Base-by-base conservation (phyloP, 2,329 filamentous ascomycete species). In the Dactylellina cionopaga region DNA sequence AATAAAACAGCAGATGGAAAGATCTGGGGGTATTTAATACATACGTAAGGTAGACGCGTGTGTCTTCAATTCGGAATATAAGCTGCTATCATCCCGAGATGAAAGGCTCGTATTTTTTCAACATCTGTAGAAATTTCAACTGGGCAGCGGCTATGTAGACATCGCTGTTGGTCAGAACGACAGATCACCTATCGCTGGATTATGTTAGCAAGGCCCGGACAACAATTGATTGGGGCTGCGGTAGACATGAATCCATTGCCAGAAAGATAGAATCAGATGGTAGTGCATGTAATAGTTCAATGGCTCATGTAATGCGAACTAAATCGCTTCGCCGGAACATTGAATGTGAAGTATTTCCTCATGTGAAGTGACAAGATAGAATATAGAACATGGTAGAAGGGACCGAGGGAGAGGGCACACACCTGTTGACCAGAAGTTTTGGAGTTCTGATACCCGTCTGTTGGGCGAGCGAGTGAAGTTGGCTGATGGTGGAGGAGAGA, bases 241-340 rank as follows among this genome's bases (percentile, higher is more conserved):
- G 27, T 44, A 27, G 17, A 60, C 19, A 31, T 43, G 59, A 52
- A 54, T 41, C 41, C 52, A 52, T 70, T 22, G 24, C 7, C 35
- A 24, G 37, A 37, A 22, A 29, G 11, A 49, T 43, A 37, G 33
- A 41, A 68, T 74, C 69, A 74, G 69, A 74, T 74, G 69, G 69
- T 74, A 74, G 69, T 74, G 69, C 69, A 74, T 74, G 69, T 74
- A 59, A 31, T 72, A 39, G 69, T 74, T 74, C 69, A 47, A 74
- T 68, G 69, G 69, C 62, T 66, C 69, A 74, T 55, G 44, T 29
- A 63, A 44, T 59, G 59, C 68, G 55, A 73, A 66, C n/a, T 63
- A 47, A 74, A 62, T 74, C 63, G 69, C 56, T 37, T 74, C 63
- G 62, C 69, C 69, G 60, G 63, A 74, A 74, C 69, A 43, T 55